Conservation (phyloP, 1,284 basidiomycete species). For the Ganoderma meredithae region DNA sequence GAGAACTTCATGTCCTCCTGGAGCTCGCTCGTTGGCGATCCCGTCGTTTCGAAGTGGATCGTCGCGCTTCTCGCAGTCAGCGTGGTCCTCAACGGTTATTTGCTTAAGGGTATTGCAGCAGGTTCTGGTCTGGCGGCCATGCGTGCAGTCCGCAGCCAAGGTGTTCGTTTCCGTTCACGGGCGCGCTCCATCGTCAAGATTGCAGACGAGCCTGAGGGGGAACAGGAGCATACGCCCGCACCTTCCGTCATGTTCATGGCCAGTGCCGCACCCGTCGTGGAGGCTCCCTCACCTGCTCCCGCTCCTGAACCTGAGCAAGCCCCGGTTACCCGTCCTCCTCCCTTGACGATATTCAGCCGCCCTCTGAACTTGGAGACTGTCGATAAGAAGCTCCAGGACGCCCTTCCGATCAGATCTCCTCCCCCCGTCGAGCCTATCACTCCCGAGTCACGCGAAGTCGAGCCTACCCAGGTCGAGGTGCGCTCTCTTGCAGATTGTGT, state of each 20-base stretch:
- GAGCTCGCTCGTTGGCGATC: constrained; percentile 95
- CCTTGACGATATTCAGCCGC: constrained; percentile 33
- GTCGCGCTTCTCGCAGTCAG: constrained; percentile 88
- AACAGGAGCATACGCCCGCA: constrained; percentile 30
- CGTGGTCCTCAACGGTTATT: constrained; percentile 92
- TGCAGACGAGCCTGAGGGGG: constrained; percentile 38
- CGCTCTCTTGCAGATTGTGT: constrained; percentile 84
- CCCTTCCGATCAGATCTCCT: constrained; percentile 34
- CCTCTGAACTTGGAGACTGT: constrained; percentile 45
- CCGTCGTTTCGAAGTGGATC: constrained; percentile 96
- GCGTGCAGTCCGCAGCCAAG: constrained; percentile 35
- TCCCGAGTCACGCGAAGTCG: constrained; percentile 25
- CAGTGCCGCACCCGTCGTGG: constrained; percentile 30
- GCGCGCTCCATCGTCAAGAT: constrained; percentile 35
- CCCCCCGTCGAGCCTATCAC: constrained; percentile 32
- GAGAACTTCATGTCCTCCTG: constrained; percentile 94
- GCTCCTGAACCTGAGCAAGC: constrained; percentile 24
- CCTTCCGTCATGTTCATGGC: constrained; percentile 30
- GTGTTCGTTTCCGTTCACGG: constrained; percentile 40
- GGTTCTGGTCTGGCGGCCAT: constrained; percentile 40
- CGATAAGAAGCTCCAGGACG: constrained; percentile 45
- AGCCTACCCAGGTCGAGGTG: constrained; percentile 17
- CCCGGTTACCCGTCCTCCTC: constrained; percentile 35
- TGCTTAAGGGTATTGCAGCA: constrained; percentile 82
- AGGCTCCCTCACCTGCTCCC: constrained; percentile 20